Base-by-base conservation (phyloP, 1,139 yeast genomes). In the Waltiozyma solani region DNA sequence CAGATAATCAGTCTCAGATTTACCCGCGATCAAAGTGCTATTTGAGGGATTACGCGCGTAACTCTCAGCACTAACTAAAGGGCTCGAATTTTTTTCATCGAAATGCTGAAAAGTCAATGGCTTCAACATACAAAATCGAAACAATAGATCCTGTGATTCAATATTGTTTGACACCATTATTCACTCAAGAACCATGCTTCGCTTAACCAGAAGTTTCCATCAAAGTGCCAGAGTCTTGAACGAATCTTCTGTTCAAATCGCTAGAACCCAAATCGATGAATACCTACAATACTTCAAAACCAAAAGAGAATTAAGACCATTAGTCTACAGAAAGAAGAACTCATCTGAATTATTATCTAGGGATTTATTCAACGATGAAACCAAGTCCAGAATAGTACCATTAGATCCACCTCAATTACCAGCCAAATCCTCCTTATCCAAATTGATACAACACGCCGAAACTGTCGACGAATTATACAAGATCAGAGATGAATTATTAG, bases 261-360 rank as follows among this genome's bases (percentile, higher is more conserved):
- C 52, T 18, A 43, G 41, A 21, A 43, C 44, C 25, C 40, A 45
- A 34, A 40, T 54, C n/a, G 40, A 44, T 1, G 38, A 47, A 1
- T 51, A 43, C 37, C 40, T 55, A 21, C 39, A 45, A 26, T 60
- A 48, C 48, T 51, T 52, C 40, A 51, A 57, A 34, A 49, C 63
- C 2, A 53, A 60, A 6, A 54, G 53, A 36, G 49, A 52, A 20
- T 45, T 64, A 42, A 64, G 59, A 48, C 66, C 69, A 3, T 54
- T 62, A 34, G 64, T 70, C 15, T 71, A 70, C 48, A 64, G 71
- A 49, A 59, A 61, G 20, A 64, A 59, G 59, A 64, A 68, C 48
- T 68, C 71, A 9, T 73, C 76, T 43, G 60, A 55, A 40, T 63
- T 78, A 31, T 55, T 75, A 41, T 68, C 79, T 11, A 73, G 75